phyloP scores from a whole-genome alignment of 495 filamentous ascomycete species.

The Penicillium chermesinum region DNA sequence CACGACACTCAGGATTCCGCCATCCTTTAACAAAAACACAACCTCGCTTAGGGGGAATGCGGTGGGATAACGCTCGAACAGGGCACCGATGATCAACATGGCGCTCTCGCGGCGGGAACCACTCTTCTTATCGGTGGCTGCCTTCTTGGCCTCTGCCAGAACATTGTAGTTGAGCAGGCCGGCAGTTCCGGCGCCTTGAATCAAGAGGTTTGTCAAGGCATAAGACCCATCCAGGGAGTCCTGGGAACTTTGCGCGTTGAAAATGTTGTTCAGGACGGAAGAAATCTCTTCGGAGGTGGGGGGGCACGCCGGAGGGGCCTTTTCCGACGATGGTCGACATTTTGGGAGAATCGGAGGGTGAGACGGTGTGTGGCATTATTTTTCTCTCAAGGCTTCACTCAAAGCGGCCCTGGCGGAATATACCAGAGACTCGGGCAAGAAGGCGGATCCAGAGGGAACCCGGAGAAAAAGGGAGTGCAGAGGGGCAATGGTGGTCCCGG shows the following conservation, averaged over 20 bases:
- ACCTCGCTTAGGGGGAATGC: slow-evolving; percentile 75
- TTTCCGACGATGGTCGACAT: slow-evolving; percentile 60
- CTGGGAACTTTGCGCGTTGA: slow-evolving; percentile 76
- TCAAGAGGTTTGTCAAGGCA: slow-evolving; percentile 69
- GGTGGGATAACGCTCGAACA: slow-evolving; percentile 83
- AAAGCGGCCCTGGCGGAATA: slow-evolving; percentile 8
- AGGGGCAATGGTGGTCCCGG: slow-evolving; percentile 13
- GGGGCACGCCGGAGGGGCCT: slow-evolving; percentile 45
- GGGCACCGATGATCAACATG: slow-evolving; percentile 88
- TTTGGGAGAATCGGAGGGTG: slow-evolving; percentile 51
- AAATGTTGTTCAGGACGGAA: slow-evolving; percentile 66
- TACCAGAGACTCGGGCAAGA: slow-evolving; percentile 1
- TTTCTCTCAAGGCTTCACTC: not conserved
- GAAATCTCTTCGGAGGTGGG: slow-evolving; percentile 69
- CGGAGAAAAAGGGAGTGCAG: slow-evolving; percentile 7
- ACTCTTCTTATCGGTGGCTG: slow-evolving; percentile 91
- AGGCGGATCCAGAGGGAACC: not conserved
- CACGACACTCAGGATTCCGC: slow-evolving; percentile 63
- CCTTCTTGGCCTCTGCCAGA: slow-evolving; percentile 67
- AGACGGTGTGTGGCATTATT: slow-evolving; percentile 64
- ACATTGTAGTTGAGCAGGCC: slow-evolving; percentile 73
- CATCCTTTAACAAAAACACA: slow-evolving; percentile 73
- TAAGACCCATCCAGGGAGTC: slow-evolving; percentile 84
- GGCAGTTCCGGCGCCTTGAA: slow-evolving; percentile 71
- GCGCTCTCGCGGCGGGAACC: slow-evolving; percentile 80